These are phyloP conservation scores for Colletotrichum cuscutae DNA, from an alignment of 2,329 filamentous ascomycete genomes.

Conservation along the genomic window DNA sequence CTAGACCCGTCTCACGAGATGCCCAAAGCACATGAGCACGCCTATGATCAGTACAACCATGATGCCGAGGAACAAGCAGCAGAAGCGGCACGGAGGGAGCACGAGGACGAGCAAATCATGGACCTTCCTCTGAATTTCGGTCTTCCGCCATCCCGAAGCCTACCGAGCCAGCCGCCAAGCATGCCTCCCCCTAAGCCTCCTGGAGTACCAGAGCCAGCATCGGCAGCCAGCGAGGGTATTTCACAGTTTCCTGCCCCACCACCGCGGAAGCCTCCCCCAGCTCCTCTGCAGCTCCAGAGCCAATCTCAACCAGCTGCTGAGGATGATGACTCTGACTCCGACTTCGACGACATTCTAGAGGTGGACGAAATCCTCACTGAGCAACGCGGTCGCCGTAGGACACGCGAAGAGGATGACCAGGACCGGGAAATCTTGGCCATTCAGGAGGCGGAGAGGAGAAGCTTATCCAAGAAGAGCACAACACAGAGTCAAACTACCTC, in stretches of 20 bases:
- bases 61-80: constrained; percentile 62
- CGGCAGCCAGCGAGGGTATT: constrained; percentile 55
- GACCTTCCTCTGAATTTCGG: constrained; percentile 62
- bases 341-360: constrained; percentile 83
- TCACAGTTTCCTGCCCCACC: constrained; percentile 68
- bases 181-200: constrained; percentile 64
- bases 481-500: constrained; percentile 55
- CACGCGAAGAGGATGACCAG: constrained; percentile 86
- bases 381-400: constrained; percentile 81
- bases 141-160: constrained; percentile 66
- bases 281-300: constrained; percentile 78
- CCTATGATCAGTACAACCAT: constrained; percentile 65
- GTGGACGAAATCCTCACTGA: constrained; percentile 71
- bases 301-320: constrained; percentile 53
- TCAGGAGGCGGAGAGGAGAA: constrained; percentile 76
- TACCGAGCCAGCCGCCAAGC: constrained; percentile 63
- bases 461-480: constrained; percentile 79
- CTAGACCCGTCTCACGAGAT: constrained; percentile 68
- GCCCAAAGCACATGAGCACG: constrained; percentile 70
- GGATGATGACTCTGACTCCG: constrained; percentile 78
- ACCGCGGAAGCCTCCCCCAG: constrained; percentile 84
- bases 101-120: constrained; percentile 52
- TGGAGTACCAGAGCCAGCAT: constrained; percentile 54
- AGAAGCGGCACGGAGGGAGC: constrained; percentile 56
- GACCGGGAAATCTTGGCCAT: constrained; percentile 76